These are phyloP conservation scores for Bretschneidera sinensis DNA, from an alignment of 345 rosid genomes.

Conservation along the genomic window DNA sequence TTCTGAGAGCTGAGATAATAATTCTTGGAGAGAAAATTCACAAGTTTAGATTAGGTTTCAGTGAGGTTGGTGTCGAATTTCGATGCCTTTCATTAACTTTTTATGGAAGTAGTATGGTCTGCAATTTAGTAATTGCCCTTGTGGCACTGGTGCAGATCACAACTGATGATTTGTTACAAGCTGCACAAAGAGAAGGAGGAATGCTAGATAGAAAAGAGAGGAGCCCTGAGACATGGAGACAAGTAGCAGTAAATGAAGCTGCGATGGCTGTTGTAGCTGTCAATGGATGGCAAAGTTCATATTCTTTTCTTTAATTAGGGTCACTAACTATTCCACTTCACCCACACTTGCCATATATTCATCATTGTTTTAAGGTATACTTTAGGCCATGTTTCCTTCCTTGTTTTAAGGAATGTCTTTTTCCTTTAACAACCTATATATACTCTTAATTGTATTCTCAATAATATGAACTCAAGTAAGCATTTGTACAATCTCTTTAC, in stretches of 20 bases:
- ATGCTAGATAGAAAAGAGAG: conserved; percentile 82
- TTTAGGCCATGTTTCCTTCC: too few relatives aligned
- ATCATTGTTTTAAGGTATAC: too few relatives aligned
- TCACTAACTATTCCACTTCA: too few relatives aligned
- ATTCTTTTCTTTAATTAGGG: too few relatives aligned
- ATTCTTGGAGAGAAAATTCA: not conserved
- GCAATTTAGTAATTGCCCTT: not conserved
- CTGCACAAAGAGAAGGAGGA: conserved; percentile 97
- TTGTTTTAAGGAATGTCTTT: too few relatives aligned
- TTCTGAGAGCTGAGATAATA: conserved; percentile 2
- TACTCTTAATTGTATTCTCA: too few relatives aligned
- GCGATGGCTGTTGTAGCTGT: conserved; percentile 94
- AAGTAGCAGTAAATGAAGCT: conserved; percentile 87
- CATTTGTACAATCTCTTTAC: too few relatives aligned
- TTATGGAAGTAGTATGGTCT: not conserved
- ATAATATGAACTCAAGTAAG: too few relatives aligned
- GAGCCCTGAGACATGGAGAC: conserved; percentile 76
- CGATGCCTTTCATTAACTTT: not conserved
- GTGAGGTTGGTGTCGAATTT: not conserved
- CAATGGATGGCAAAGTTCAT: too few relatives aligned
- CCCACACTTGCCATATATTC: too few relatives aligned
- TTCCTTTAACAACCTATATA: too few relatives aligned
- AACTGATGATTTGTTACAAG: conserved; percentile 91
- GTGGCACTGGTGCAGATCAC: conserved; percentile 60
- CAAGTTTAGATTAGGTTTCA: not conserved